These are phyloP conservation scores for Phycomyces nitens DNA, from an alignment of 192 early-diverging fungal species.

Conservation along the genomic window DNA sequence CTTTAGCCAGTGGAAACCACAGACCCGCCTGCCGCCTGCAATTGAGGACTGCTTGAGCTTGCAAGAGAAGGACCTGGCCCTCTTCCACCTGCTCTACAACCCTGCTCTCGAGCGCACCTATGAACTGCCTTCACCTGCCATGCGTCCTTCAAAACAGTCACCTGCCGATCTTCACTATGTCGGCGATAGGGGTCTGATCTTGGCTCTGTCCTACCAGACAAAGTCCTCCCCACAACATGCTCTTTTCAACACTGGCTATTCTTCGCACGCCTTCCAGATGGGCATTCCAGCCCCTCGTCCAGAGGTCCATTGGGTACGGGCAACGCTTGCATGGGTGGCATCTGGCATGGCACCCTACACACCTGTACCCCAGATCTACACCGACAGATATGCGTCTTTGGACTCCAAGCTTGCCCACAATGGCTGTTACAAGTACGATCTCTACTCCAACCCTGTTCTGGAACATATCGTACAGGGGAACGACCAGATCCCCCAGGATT, in stretches of 20 bases:
- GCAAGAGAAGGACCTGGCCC: conserved; percentile 13
- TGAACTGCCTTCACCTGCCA: conserved; percentile 8
- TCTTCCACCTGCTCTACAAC: conserved; percentile 27
- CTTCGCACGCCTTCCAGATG: not conserved
- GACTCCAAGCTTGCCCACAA: conserved; percentile 11
- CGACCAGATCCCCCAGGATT: not conserved
- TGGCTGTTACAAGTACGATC: conserved; percentile 32
- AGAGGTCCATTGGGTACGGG: conserved; percentile 25
- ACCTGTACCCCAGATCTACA: conserved; percentile 24
- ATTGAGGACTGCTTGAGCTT: not conserved
- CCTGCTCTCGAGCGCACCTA: conserved; percentile 22
- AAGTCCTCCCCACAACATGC: not conserved
- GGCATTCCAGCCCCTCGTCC: not conserved
- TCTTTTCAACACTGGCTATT: not conserved
- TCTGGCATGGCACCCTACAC: conserved; percentile 10
- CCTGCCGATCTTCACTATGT: conserved; percentile 21
- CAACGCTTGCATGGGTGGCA: conserved; percentile 24
- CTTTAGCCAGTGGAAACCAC: conserved; percentile 22
- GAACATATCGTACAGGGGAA: conserved; percentile 18
- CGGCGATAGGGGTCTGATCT: conserved; percentile 24
- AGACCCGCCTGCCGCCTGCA: not conserved
- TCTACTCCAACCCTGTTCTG: conserved; percentile 25
- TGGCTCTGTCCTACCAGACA: conserved; percentile 18
- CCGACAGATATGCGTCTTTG: conserved; percentile 5
- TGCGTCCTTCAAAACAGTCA: not conserved